Percentiles rank a stretch among this genome's conserved stretches.
Conservation (phyloP, 208 protist species). For the Leishmania arabica region DNA sequence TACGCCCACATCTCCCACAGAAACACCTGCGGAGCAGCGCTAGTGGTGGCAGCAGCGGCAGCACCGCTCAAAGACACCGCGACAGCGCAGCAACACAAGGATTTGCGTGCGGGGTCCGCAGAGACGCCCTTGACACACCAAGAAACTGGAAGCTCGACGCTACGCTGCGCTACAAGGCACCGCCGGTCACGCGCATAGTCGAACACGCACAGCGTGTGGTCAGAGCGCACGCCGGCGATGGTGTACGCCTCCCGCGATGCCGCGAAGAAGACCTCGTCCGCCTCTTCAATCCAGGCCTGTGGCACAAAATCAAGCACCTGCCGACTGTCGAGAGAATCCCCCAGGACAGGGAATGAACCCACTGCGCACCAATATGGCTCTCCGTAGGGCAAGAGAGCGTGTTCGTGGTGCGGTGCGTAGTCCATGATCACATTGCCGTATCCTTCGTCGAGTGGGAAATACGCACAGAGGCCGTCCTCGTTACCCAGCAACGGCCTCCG, state of each 20-base stretch:
- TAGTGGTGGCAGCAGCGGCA: background rate
- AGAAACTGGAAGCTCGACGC: conserved; percentile 42
- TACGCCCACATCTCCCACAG: conserved; percentile 74
- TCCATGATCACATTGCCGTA: conserved; percentile 79
- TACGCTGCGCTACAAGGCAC: conserved; percentile 49
- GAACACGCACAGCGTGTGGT: conserved; percentile 60
- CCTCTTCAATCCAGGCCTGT: conserved; percentile 55
- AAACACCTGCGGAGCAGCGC: conserved; percentile 30
- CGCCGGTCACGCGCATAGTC: conserved; percentile 49
- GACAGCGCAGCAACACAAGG: conserved; percentile 52
- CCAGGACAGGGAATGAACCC: conserved; percentile 44
- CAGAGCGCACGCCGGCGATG: conserved; percentile 42
- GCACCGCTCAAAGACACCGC: background rate
- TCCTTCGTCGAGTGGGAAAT: conserved; percentile 85
- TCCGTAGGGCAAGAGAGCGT: conserved; percentile 59
- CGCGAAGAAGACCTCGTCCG: conserved; percentile 60
- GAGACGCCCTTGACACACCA: conserved; percentile 52
- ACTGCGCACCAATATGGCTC: conserved; percentile 61
- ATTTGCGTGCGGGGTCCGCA: conserved; percentile 47
- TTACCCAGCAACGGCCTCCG: conserved; percentile 50
- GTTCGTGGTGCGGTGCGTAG: conserved; percentile 52
- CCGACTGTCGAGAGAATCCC: conserved; percentile 21
- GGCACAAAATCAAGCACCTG: conserved; percentile 77
- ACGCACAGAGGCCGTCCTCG: conserved; percentile 67
- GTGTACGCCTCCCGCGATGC: conserved; percentile 53